Conservation (phyloP, 371 early-diverging fungal genomes). For the Zancudomyces culisetae region DNA sequence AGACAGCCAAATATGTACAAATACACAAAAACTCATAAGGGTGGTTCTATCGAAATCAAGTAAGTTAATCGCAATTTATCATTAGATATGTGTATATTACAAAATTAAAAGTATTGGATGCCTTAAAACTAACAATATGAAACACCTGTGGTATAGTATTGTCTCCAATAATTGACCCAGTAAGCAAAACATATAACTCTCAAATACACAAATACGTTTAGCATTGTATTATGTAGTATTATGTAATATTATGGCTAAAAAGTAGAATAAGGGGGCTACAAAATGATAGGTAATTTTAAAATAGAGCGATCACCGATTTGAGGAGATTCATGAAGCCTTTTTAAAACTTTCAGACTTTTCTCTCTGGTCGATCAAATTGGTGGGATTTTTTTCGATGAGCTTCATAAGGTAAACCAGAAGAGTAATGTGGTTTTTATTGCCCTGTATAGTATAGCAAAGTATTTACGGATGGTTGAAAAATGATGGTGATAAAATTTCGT, state of each 20-base stretch:
- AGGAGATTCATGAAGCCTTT: neutral
- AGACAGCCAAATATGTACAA: neutral
- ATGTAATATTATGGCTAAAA: neutral
- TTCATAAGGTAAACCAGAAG: neutral
- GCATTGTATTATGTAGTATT: neutral
- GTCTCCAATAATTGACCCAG: too few species aligned
- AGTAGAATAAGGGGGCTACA: neutral
- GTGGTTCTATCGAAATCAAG: neutral
- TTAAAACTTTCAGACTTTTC: neutral
- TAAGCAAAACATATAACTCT: neutral
- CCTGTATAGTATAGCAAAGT: neutral
- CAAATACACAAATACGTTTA: neutral
- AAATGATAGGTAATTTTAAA: neutral
- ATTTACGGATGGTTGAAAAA: neutral
- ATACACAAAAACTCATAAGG: neutral
- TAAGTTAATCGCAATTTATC: too few species aligned
- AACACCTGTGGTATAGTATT: too few species aligned
- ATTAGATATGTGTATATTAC: too few species aligned
- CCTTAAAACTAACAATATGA: too few species aligned
- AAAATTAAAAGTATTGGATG: too few species aligned
- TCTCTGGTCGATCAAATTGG: neutral
- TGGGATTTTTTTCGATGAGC: neutral
- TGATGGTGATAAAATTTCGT: neutral
- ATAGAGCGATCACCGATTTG: neutral
- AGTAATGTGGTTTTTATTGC: too few species aligned